A percentile compares a stretch with the other conserved stretches of the same genome.
Conservation (phyloP, 2,329 filamentous ascomycete genomes). For the Pyrenophora teres region DNA sequence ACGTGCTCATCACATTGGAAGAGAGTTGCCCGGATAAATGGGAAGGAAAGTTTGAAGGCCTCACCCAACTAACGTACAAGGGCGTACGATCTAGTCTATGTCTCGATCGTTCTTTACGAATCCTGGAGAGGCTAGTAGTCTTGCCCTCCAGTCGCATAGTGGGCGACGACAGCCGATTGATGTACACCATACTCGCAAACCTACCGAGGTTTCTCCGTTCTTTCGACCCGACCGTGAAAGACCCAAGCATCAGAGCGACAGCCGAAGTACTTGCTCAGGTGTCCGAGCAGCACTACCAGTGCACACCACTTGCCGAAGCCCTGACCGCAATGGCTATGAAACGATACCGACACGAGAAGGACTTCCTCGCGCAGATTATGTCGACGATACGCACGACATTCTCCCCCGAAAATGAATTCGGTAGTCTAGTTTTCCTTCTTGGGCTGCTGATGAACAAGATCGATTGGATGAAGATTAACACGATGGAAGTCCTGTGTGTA, state of each 20-base stretch:
- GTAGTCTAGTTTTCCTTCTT: conserved; percentile 86
- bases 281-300: conserved; percentile 74
- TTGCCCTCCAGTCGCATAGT: conserved; percentile 80
- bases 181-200: conserved; percentile 90
- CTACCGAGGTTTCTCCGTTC: conserved; percentile 82
- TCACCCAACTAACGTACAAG: conserved; percentile 87
- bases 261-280: conserved; percentile 73
- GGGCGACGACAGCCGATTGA: conserved; percentile 78
- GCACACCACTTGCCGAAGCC: conserved; percentile 68
- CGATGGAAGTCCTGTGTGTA: conserved; percentile 85
- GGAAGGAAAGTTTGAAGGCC: conserved; percentile 85
- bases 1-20: conserved; percentile 70
- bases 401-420: conserved; percentile 81
- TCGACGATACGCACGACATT: conserved; percentile 76
- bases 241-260: conserved; percentile 57
- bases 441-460: conserved; percentile 87
- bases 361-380: conserved; percentile 77
- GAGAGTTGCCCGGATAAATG: conserved; percentile 83
- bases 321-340: conserved; percentile 72
- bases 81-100: conserved; percentile 86
- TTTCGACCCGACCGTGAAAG: conserved; percentile 68
- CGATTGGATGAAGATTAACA: conserved; percentile 89
- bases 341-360: conserved; percentile 69
- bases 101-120: conserved; percentile 74
- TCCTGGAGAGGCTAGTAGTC: conserved; percentile 77